Evolutionary conservation across 2,329 filamentous ascomycete species (phyloP).

Genomic region (Aspergillus sp.): DNA sequence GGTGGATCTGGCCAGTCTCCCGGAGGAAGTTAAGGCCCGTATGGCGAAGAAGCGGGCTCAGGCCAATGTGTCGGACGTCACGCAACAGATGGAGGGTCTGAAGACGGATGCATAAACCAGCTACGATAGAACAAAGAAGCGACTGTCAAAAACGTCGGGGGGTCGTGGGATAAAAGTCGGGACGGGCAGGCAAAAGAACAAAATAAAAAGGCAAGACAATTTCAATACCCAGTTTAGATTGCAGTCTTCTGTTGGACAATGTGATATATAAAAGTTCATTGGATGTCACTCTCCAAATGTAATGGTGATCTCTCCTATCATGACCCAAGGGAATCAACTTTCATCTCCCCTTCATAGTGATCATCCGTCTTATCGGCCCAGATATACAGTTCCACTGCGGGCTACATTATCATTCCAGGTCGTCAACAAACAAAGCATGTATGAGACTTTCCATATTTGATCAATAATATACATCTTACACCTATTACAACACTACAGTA

Average conservation of each 20-base stretch:
- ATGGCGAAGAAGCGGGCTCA: background rate
- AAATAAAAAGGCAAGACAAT: background rate
- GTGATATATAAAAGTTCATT: background rate
- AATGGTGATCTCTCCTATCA: too few species aligned
- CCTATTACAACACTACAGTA: background rate
- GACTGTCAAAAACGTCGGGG: background rate
- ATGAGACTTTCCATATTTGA: too few species aligned
- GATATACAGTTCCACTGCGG: too few species aligned
- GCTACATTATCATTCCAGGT: too few species aligned
- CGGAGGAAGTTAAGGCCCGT: constrained; percentile 21
- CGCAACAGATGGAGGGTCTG: background rate
- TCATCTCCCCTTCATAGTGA: too few species aligned
- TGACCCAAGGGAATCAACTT: too few species aligned
- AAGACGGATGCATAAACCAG: background rate
- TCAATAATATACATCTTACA: background rate
- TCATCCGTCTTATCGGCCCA: too few species aligned
- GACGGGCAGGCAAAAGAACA: background rate
- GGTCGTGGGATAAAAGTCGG: background rate
- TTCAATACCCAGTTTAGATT: background rate
- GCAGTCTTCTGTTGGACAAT: background rate
- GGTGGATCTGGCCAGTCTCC: constrained; percentile 53
- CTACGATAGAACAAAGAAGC: too few species aligned
- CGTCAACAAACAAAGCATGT: too few species aligned
- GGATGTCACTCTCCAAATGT: too few species aligned
- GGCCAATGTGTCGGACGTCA: background rate